phyloP scores from a whole-genome alignment of 805 yeast genomes.

The Yamadazyma insecticola region DNA sequence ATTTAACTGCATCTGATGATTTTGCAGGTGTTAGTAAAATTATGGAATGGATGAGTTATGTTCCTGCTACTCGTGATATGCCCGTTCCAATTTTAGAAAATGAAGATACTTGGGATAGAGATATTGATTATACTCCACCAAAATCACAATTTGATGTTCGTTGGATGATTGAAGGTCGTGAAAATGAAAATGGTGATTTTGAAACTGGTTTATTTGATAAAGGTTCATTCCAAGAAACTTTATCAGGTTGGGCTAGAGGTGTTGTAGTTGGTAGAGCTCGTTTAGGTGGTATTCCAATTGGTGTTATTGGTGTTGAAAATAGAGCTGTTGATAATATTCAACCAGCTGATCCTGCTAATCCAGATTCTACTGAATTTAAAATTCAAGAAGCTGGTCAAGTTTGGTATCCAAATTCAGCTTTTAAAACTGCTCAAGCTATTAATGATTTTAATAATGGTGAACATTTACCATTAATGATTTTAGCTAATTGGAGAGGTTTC shows the following conservation, averaged over 20 bases:
- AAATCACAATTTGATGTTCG: slow-evolving; percentile 83
- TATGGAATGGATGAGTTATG: slow-evolving; percentile 90
- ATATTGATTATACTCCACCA: slow-evolving; percentile 73
- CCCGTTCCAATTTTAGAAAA: slow-evolving; percentile 88
- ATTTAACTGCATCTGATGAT: slow-evolving; percentile 94
- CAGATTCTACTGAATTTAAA: slow-evolving; percentile 82
- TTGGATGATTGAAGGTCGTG: slow-evolving; percentile 88
- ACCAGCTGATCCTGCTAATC: slow-evolving; percentile 99
- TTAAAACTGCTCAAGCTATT: slow-evolving; percentile 98
- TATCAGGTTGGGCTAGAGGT: slow-evolving; percentile 98
- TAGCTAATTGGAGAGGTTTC: slow-evolving; percentile 99
- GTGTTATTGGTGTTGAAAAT: slow-evolving; percentile 96
- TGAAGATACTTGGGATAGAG: slow-evolving; percentile 91
- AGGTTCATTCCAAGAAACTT: slow-evolving; percentile 90
- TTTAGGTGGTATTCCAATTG: slow-evolving; percentile 97
- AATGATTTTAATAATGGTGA: slow-evolving; percentile 98
- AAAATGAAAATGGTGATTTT: slow-evolving; percentile 60
- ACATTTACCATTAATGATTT: slow-evolving; percentile 92
- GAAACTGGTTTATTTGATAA: slow-evolving; percentile 90
- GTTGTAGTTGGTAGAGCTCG: slow-evolving; percentile 99
- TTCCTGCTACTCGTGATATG: slow-evolving; percentile 84
- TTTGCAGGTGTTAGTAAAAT: slow-evolving; percentile 94
- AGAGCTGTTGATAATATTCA: slow-evolving; percentile 80
- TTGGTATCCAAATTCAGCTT: slow-evolving; percentile 99
- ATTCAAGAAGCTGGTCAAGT: slow-evolving; percentile 98